Evolutionary conservation across 2,329 filamentous ascomycete species (phyloP), one percentile per base, ranked within the genome.

Genomic region (Blumeria graminis): DNA sequence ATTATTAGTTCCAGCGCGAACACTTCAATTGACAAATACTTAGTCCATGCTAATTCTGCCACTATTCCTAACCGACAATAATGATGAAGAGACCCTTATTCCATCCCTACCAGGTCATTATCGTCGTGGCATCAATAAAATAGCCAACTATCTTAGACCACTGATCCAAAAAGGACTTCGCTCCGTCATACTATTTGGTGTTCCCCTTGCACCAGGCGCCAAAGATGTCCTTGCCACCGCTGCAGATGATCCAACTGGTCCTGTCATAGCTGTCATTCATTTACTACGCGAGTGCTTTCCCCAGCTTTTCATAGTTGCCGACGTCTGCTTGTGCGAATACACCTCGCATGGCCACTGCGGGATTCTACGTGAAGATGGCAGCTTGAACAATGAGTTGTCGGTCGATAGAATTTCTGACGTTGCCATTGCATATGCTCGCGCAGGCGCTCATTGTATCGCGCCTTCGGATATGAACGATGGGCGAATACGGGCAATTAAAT

Each of bases 391-490:
- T 67, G 80, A 82, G 61, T 77, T 94, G 51, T 94, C 88, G 3
- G 88, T 96, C 8, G 90, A 96, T 66, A 83, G 92, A 60, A 89
- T 98, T 63, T 90, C 86, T 3, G 89, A 96, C 68, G 90, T 96
- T n/a, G 90, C 92, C n/a, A 76, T 96, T 61, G 86, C 90, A 36
- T 98, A 98, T 67, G 92, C 92, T n/a, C 77, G 83, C 65, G 92
- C 92, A 14, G 92, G 92, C 57, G 92, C 90, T 0, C 92, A 98
- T 70, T 96, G 90, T 68, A 88, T 98, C 33, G 92, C 92, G 0
- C 92, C 92, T 1, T 94, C 87, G 1, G 92, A 98, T 69, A 98
- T 98, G 92, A 98, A 96, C 68, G 92, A 98, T 68, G 92, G 92
- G 33, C 84, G 92, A 61, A 93, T 98, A 65, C 86, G 90, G 58